Base-by-base conservation (phyloP, 257 asterid genomes). In the Scutellaria minor region DNA sequence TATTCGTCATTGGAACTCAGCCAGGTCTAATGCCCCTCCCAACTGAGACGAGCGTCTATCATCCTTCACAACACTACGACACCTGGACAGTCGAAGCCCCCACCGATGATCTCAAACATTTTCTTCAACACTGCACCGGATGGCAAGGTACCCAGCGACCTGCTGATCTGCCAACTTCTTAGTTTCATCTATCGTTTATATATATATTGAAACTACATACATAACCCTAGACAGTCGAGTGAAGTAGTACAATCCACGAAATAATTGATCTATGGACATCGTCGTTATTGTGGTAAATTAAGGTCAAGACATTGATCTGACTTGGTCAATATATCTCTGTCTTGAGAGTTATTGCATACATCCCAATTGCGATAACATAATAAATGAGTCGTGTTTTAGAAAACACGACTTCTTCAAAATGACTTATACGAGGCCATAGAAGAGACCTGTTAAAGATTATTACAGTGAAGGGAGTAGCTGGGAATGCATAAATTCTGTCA, bases 121-220 rank as follows among this genome's bases (percentile, higher is more conserved):
- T 86, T 77, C 90, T 90, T 62, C 95, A 87, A 69, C 77, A 86
- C 83, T 86, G 92, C 86, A 78, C 91, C 2, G 98, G 98, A 72
- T 87, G 97, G 95, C 96, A 86, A 70, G 78, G 81, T 73, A 66
- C 80, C 60, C 67, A 63, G 6, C 81, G 58, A 12, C 88, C 88
- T 14, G 80, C 79, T 42, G 88, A 85, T 56, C 42, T 72, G 7
- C 82, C 82, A 4, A 68, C 54, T 50, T 78, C 79, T 46, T 83
- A 37, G 54, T 24, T 60, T 31, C 48, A 48, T 12, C 44, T 22
- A 2, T 51, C 18, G 22, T 69, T 5, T 10, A 46, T 59, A 35
- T 66, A 24, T 15, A 27, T 18, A 11, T 54, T 27, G 7, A 40
- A 5, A 8, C 14, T 15, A 14, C 6, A 8, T 7, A 22, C 18